Evolutionary conservation across 2,329 filamentous ascomycete species (phyloP).

Genomic region (Penicillium concentricum): DNA sequence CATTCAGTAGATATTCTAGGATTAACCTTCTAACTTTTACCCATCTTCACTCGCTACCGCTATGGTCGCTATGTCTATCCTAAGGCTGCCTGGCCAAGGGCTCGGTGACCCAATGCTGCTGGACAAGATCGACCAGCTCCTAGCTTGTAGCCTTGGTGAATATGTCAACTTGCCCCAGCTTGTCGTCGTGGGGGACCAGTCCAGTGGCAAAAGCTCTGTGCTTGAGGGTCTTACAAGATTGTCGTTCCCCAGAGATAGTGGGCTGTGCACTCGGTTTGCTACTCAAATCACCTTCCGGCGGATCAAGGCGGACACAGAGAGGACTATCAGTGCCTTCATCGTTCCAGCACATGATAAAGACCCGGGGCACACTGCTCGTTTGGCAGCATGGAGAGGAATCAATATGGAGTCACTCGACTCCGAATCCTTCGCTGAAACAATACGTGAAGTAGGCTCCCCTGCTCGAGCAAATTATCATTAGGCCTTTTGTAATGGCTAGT

Average conservation of each 20-base stretch:
- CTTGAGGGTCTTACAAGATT: conserved; percentile 30
- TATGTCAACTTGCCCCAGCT: conserved; percentile 36
- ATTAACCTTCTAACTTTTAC: background rate
- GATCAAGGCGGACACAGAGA: conserved; percentile 2
- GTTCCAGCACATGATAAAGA: no score
- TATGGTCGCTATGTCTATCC: background rate
- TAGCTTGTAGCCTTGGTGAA: conserved; percentile 35
- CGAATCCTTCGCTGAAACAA: no score
- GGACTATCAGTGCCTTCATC: no score
- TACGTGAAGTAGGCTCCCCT: no score
- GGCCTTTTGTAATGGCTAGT: no score
- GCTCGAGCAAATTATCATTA: no score
- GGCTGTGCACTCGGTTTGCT: conserved; percentile 47
- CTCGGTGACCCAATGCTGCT: conserved; percentile 25
- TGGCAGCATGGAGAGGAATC: no score
- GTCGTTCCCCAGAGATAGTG: conserved; percentile 35
- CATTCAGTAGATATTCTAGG: background rate
- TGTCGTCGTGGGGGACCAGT: conserved; percentile 44
- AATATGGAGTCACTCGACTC: no score
- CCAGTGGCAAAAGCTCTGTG: conserved; percentile 37
- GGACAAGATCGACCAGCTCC: conserved; percentile 38
- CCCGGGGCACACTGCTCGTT: no score
- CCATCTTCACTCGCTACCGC: background rate
- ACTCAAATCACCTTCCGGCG: conserved; percentile 49
- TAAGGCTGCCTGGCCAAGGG: background rate